Percentiles rank a stretch among this genome's conserved stretches.
Conservation (phyloP, 495 filamentous ascomycete species). For the Cudoniella acicularis region DNA sequence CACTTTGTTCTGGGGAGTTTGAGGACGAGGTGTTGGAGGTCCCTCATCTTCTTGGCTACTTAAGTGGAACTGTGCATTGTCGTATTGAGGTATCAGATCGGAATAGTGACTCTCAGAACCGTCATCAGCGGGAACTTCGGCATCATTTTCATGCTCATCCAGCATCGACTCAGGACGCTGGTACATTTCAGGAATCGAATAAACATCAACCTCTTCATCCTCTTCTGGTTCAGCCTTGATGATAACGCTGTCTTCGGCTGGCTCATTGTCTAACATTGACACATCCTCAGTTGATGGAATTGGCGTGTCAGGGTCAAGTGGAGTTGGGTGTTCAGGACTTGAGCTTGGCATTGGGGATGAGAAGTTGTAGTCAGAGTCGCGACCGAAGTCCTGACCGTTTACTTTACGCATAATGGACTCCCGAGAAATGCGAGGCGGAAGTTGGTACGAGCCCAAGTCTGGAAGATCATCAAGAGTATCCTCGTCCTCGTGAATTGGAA, state of each 20-base stretch:
- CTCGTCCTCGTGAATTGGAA: constrained; percentile 39
- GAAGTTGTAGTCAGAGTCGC: constrained; percentile 61
- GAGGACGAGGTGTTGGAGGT: constrained; percentile 34
- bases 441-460: constrained; percentile 53
- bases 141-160: constrained; percentile 42
- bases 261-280: constrained; percentile 36
- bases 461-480: constrained; percentile 53
- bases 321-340: constrained; percentile 43
- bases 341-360: constrained; percentile 52
- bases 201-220: constrained; percentile 60
- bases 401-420: constrained; percentile 90
- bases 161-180: constrained; percentile 20
- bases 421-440: constrained; percentile 78
- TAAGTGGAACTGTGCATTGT: constrained; percentile 23
- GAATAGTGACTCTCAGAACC: constrained; percentile 46
- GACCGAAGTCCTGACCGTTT: constrained; percentile 60
- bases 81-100: constrained; percentile 23
- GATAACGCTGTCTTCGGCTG: constrained; percentile 53
- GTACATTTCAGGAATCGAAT: constrained; percentile 66
- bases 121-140: constrained; percentile 38
- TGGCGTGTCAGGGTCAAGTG: constrained; percentile 78
- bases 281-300: constrained; percentile 72
- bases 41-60: constrained; percentile 28
- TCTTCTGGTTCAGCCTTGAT: constrained; percentile 60
- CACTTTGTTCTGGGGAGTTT: constrained; percentile 29